Percentiles rank a stretch among this genome's conserved stretches.
phyloP scores from a whole-genome alignment of 352 stramenopile species.

The Phytophthora pistaciae region DNA sequence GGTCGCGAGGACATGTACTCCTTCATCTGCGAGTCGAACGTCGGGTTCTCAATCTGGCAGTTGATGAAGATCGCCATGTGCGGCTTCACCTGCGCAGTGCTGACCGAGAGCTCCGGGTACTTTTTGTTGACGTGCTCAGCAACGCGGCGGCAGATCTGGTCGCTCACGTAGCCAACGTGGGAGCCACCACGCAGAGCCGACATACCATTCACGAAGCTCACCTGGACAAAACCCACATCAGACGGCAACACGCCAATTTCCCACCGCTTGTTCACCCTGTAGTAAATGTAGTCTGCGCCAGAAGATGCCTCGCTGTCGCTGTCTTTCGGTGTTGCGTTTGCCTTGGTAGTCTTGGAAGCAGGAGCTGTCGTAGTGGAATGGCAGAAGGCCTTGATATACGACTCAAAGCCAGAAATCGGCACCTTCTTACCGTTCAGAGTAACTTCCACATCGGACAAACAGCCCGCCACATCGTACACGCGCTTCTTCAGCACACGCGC shows the following conservation, averaged over 20 bases:
- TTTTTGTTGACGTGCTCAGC: conserved; percentile 97
- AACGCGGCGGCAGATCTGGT: conserved; percentile 89
- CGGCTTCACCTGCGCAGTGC: conserved; percentile 96
- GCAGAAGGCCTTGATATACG: conserved; percentile 95
- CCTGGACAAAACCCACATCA: conserved; percentile 95
- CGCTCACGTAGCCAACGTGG: conserved; percentile 94
- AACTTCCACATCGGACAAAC: conserved; percentile 93
- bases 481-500: conserved; percentile 95
- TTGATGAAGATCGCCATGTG: conserved; percentile 99
- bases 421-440: conserved; percentile 93
- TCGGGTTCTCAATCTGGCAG: conserved; percentile 98
- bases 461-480: conserved; percentile 98
- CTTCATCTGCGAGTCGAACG: conserved; percentile 99
- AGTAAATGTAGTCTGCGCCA: conserved; percentile 91
- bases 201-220: conserved; percentile 99
- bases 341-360: neutral
- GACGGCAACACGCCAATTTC: conserved; percentile 94
- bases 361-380: conserved; percentile 56
- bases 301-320: conserved; percentile 70
- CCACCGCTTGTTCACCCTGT: conserved; percentile 96
- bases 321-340: conserved; percentile 8
- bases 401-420: conserved; percentile 95
- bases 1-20: conserved; percentile 97
- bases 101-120: conserved; percentile 94
- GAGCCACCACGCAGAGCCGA: conserved; percentile 96